Base-by-base conservation (phyloP, 148 eudicot species). In the Limonium bicolor region DNA sequence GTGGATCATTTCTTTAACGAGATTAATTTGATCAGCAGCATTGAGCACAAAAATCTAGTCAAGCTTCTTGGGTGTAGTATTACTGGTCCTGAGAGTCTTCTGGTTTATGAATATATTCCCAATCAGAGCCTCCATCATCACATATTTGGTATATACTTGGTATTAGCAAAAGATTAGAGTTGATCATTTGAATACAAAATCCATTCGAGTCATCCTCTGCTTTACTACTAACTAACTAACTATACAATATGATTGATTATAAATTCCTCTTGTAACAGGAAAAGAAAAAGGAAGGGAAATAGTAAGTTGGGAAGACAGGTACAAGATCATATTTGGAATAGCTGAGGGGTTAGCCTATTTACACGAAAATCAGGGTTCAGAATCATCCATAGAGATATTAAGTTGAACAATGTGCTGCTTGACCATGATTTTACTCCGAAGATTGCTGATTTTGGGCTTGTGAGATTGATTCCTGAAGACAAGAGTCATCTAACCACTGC, bases 371-470 rank as follows among this genome's bases (percentile, higher is more conserved):
- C 76, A 7, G 57, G 66, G 22, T n/a, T 40, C 19, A 60, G 73
- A 46, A 77, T 77, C 34, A 69, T 77, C 32, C 78, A 77, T 56
- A 62, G 84, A 21, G 84, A 77, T 47, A 69, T 77, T 40, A 77
- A 77, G 51, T 30, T 58, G 14, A 62, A 68, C 51, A 77, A 77
- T 35, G 46, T 77, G n/a, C 72, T 77, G 20, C 60, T 77, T 29
- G 73, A 77, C 21, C 47, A 47, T 11, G 62, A 64, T 14, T 54
- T 72, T 17, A 41, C 34, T 0, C 63, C 76, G 18, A 77, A 69
- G 34, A 77, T 77, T 50, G 84, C 84, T 42, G 84, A 77, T 66
- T 77, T 77, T 29, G 84, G 81, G 15, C 67, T 77, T 3, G 84
- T 68, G 12, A 42, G 81, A 36, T 59, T 58, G 26, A 60, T 69